phyloP scores from a whole-genome alignment of 257 asterid species.

The Buddleja alternifolia region DNA sequence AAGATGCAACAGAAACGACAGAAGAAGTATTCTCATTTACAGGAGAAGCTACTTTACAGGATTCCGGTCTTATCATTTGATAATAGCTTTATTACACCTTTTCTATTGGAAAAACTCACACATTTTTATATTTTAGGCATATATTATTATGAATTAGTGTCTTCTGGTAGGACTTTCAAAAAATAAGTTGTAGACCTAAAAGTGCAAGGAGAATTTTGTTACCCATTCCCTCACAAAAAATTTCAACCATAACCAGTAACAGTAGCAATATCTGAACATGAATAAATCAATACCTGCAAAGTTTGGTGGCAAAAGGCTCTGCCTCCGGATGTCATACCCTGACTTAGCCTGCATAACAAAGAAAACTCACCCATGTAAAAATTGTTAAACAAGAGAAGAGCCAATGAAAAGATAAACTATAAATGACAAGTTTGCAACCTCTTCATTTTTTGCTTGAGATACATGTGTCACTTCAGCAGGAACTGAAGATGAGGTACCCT shows the following conservation, averaged over 20 bases:
- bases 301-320: constrained; percentile 36
- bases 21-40: too few species aligned
- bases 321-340: constrained; percentile 44
- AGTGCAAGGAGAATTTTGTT: too few species aligned
- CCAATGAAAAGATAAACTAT: constrained; percentile 8
- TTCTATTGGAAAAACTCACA: too few species aligned
- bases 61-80: too few species aligned
- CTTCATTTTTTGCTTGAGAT: constrained; percentile 59
- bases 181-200: too few species aligned
- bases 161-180: too few species aligned
- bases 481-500: constrained; percentile 44
- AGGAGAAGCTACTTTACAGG: too few species aligned
- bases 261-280: neutral
- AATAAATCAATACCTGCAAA: constrained; percentile 44
- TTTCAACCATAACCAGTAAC: neutral
- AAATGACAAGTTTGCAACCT: constrained; percentile 48
- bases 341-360: constrained; percentile 50
- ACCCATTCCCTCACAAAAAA: constrained; percentile 2
- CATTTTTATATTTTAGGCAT: too few species aligned
- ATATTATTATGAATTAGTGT: too few species aligned
- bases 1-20: too few species aligned
- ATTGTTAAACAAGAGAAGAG: constrained; percentile 4
- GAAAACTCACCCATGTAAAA: constrained; percentile 27
- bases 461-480: constrained; percentile 44
- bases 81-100: too few species aligned